These are phyloP conservation scores for Ustilago trichophora DNA, from an alignment of 1,284 basidiomycete genomes.

Conservation along the genomic window DNA sequence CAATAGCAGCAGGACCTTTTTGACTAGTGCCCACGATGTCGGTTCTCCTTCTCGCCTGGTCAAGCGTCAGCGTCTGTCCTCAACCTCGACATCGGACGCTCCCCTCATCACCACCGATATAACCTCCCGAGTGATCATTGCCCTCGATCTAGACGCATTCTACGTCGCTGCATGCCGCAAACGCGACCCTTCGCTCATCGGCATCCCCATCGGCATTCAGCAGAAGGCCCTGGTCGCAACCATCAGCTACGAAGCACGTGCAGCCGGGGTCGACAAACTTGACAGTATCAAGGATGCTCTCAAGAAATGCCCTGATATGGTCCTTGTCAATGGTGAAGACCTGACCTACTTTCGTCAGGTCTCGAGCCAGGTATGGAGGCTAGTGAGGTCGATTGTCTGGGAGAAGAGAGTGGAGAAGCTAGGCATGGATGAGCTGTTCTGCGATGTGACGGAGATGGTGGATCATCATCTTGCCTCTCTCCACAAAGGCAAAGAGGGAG, in stretches of 20 bases:
- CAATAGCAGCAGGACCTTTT: neutral
- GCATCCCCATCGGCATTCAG: conserved; percentile 67
- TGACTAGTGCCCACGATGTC: neutral
- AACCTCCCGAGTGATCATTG: conserved; percentile 39
- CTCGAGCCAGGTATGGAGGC: conserved; percentile 56
- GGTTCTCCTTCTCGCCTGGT: neutral
- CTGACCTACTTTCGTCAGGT: conserved; percentile 65
- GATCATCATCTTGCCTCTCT: conserved; percentile 50
- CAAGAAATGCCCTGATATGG: conserved; percentile 62
- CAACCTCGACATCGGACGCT: neutral
- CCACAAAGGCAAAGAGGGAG: neutral
- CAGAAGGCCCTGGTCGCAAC: conserved; percentile 68
- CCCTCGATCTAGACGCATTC: conserved; percentile 55
- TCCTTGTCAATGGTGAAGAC: conserved; percentile 68
- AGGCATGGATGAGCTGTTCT: conserved; percentile 68
- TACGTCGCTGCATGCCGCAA: conserved; percentile 66
- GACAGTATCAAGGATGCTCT: conserved; percentile 63
- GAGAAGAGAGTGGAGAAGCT: conserved; percentile 64
- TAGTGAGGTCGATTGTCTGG: conserved; percentile 61
- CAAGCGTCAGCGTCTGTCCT: conserved; percentile 16
- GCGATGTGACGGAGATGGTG: conserved; percentile 66
- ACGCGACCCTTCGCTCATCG: conserved; percentile 63
- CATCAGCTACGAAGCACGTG: conserved; percentile 67
- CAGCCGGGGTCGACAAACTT: conserved; percentile 64
- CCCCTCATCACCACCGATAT: conserved; percentile 14